Percentiles rank a stretch among this genome's conserved stretches.
These are phyloP conservation scores for Chalciporus chontae DNA, from an alignment of 768 basidiomycete genomes.

Conservation along the genomic window DNA sequence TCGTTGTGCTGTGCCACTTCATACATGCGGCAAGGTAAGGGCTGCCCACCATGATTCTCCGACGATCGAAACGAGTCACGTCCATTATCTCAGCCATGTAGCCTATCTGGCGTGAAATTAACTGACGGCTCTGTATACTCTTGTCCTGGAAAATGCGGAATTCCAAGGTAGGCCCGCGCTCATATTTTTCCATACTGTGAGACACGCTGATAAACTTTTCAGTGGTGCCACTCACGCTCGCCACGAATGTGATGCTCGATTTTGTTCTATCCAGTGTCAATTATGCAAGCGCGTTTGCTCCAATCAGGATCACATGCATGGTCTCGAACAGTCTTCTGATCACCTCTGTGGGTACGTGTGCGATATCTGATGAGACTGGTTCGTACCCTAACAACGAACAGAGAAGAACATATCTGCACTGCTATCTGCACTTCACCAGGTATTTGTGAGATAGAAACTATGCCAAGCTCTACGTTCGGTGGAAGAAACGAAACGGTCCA, in stretches of 20 bases:
- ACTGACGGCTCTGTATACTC: slow-evolving; percentile 27
- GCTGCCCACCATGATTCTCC: background rate
- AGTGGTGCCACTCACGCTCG: slow-evolving; percentile 42
- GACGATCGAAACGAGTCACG: background rate
- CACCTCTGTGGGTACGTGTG: slow-evolving; percentile 52
- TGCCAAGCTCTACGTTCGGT: slow-evolving; percentile 49
- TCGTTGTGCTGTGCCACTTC: slow-evolving; percentile 43
- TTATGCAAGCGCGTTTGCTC: slow-evolving; percentile 50
- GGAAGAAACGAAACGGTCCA: slow-evolving; percentile 46
- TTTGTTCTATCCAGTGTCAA: slow-evolving; percentile 48
- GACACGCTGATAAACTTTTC: background rate
- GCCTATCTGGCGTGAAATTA: slow-evolving; percentile 25
- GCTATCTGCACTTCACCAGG: slow-evolving; percentile 40
- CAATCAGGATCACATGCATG: slow-evolving; percentile 46
- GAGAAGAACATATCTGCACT: slow-evolving; percentile 45
- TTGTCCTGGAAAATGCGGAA: slow-evolving; percentile 38
- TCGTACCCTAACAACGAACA: slow-evolving; percentile 12
- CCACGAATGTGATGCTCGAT: slow-evolving; percentile 45
- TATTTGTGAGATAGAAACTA: slow-evolving; percentile 51
- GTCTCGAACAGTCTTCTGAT: slow-evolving; percentile 30
- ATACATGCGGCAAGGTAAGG: slow-evolving; percentile 49
- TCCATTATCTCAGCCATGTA: slow-evolving; percentile 34
- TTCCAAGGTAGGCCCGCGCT: slow-evolving; percentile 32
- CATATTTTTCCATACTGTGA: background rate
- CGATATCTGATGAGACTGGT: background rate